Conservation (phyloP, 805 yeast genomes). For the Ogataea dorogensis region DNA sequence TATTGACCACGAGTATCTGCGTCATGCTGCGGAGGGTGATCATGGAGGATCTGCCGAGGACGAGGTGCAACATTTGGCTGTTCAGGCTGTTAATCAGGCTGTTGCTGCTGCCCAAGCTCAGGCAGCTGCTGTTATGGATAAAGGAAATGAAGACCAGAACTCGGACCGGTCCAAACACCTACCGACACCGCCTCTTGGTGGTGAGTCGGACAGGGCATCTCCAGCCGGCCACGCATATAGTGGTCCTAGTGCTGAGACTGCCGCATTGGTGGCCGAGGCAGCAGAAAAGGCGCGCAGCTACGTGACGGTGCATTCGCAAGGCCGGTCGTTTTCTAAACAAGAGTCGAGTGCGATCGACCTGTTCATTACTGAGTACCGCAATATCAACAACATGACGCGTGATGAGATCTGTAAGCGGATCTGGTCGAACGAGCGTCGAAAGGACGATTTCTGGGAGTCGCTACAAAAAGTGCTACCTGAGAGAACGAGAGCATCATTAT, state of each 20-base stretch:
- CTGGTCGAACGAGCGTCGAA: conserved; percentile 82
- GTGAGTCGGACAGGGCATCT: conserved; percentile 5
- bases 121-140: conserved; percentile 25
- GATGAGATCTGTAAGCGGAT: conserved; percentile 77
- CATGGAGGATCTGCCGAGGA: conserved; percentile 24
- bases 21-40: conserved; percentile 27
- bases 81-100: conserved; percentile 31
- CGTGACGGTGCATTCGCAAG: conserved; percentile 26
- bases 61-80: conserved; percentile 33
- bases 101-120: conserved; percentile 24
- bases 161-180: conserved; percentile 10
- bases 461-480: conserved; percentile 77
- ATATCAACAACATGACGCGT: conserved; percentile 57
- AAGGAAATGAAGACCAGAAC: conserved; percentile 17
- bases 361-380: conserved; percentile 68
- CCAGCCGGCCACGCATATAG: conserved; percentile 10
- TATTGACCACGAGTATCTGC: conserved; percentile 32
- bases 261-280: conserved; percentile 42
- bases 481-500: conserved; percentile 84
- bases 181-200: conserved; percentile 15
- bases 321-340: conserved; percentile 50
- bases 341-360: conserved; percentile 72
- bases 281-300: conserved; percentile 42
- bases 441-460: conserved; percentile 88
- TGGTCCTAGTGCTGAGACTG: conserved; percentile 33